Base-by-base conservation (phyloP, 352 stramenopile genomes). In the Phytophthora meadii region DNA sequence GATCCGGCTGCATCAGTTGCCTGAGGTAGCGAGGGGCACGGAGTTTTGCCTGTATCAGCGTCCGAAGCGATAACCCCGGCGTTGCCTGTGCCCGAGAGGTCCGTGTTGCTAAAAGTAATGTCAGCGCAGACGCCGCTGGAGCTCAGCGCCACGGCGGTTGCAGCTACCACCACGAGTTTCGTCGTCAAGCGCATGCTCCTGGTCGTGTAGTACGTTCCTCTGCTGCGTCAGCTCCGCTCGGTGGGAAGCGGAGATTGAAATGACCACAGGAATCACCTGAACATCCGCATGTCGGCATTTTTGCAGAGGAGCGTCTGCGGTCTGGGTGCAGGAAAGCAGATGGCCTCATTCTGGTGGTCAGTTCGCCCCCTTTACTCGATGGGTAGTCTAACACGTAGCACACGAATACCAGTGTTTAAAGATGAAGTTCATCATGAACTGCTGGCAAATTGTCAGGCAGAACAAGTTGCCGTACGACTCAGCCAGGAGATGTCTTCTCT, bases 91-190 rank as follows among this genome's bases (percentile, higher is more conserved):
- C 40, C 48, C 37, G 59, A 61, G 19, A 71, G 37, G 6, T 71
- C 54, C 34, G 65, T 72, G 32, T 63, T 72, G 47, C 51, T 34
- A 39, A 72, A 72, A 27, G 37, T 69, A 51, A 77, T 71, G 59
- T 54, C 69, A 15, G 55, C 54, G 30, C 40, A 17, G 27, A 54
- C 65, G 32, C 54, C 36, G 27, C 8, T 55, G 25, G 40, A 48
- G 45, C 36, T 50, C 54, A 77, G 45, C 30, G 40, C 50, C 30
- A 61, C 59, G 58, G 54, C 70, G 54, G 55, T 52, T 34, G 58
- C 41, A 27, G 53, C 53, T 15, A 66, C 39, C 19, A 70, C 25
- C 46, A 51, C 61, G 14, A 78, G 27, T 40, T 74, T 72, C 5
- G 54, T 61, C 39, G 63, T 45, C 47, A 47, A 46, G 56, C 54